Evolutionary conservation across 495 filamentous ascomycete species (phyloP), one percentile per base, ranked within the genome.

Genomic region (Tuber magnatum): DNA sequence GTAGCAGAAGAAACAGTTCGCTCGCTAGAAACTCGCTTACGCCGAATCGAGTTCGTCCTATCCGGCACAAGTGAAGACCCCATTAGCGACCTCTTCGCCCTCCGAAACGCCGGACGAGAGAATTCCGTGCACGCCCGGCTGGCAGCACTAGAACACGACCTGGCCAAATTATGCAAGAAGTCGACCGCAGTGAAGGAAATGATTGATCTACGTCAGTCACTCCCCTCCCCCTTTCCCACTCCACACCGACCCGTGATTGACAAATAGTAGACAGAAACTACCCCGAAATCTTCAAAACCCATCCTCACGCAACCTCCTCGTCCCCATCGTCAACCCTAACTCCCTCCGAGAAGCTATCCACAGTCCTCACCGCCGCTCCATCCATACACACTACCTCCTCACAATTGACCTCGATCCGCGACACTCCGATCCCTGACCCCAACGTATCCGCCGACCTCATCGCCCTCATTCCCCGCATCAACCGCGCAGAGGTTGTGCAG

Each of bases 371-470:
- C 4, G 88, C 93, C 41, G 90, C 90, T 68, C 87, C 91, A 22
- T 86, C 88, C 3, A 97, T 91, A 84, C 91, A 91, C 28, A 87
- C 90, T 35, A 93, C 91, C 0, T 90, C 91, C 9, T 97, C 93
- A 0, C 90, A 90, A 14, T 88, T 97, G 12, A 91, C 90, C n/a
- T 91, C 92, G 2, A 89, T 94, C 28, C 87, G 88, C 43, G 93
- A 97, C 85, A 88, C 91, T 1, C 90, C 92, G 8, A 84, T 97
- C 14, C 93, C 94, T 3, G 88, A 91, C 61, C 86, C 92, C 0
- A 84, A 88, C 51, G 85, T 86, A 56, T 92, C 92, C n/a, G 86
- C 90, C 3, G 84, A 86, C 18, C 84, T 99, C 0, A 89, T 92
- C 39, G 85, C 88, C 32, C 85, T 97, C 2, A 85, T 89, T 38